These are phyloP conservation scores for Tolypocladium album DNA, from an alignment of 2,329 filamentous ascomycete species.

Conservation along the genomic window DNA sequence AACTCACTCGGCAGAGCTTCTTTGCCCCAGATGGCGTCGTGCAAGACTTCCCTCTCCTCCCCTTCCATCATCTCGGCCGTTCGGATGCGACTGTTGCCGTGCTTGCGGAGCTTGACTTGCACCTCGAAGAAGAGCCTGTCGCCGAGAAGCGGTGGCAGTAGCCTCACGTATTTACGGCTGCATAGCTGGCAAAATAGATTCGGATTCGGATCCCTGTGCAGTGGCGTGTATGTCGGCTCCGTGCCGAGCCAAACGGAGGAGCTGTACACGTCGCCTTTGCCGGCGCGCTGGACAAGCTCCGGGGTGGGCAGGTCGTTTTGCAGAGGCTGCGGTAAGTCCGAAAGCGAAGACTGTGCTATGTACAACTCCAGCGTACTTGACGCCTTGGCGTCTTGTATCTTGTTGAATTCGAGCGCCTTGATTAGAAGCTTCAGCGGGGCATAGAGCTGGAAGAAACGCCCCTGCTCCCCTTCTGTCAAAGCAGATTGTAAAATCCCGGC, in stretches of 20 bases:
- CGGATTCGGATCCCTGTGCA: slow-evolving; percentile 88
- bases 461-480: slow-evolving; percentile 8
- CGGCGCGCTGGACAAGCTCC: slow-evolving; percentile 46
- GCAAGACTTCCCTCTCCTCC: slow-evolving; percentile 53
- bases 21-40: slow-evolving; percentile 58
- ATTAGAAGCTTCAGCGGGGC: slow-evolving; percentile 57
- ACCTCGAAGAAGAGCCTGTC: slow-evolving; percentile 49
- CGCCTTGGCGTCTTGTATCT: slow-evolving; percentile 5
- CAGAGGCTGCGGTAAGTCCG: slow-evolving; percentile 53
- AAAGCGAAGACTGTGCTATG: slow-evolving; percentile 70
- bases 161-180: slow-evolving; percentile 60
- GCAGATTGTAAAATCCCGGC: slow-evolving; percentile 18
- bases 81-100: slow-evolving; percentile 44
- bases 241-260: slow-evolving; percentile 83
- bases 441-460: slow-evolving; percentile 43
- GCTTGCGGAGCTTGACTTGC: slow-evolving; percentile 26
- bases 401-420: slow-evolving; percentile 40
- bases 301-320: slow-evolving; percentile 59
- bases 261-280: slow-evolving; percentile 76
- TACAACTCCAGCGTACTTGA: slow-evolving; percentile 48
- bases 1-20: slow-evolving; percentile 19
- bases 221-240: slow-evolving; percentile 77
- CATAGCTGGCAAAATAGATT: slow-evolving; percentile 83
- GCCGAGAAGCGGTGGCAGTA: slow-evolving; percentile 57
- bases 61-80: slow-evolving; percentile 90